Evolutionary conservation across 1,284 basidiomycete genomes (phyloP).

Genomic region (Leucoagaricus sp.): DNA sequence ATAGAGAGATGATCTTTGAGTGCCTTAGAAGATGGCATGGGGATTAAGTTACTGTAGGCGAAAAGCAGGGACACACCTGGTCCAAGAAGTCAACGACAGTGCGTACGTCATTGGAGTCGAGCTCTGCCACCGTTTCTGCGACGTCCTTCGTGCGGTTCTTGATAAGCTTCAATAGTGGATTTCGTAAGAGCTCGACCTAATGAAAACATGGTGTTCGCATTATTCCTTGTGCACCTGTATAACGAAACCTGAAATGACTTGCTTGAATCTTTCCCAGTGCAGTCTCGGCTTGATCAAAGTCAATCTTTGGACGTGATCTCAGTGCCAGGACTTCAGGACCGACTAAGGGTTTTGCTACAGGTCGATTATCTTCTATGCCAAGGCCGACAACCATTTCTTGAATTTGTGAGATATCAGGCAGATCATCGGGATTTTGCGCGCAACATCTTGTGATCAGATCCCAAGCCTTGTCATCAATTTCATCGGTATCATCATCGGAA

Average conservation of each 20-base stretch:
- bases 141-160: not conserved
- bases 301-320: not conserved
- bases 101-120: not conserved
- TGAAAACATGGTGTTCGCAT: not conserved
- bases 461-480: not conserved
- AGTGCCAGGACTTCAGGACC: not conserved
- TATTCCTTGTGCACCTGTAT: too few relatives aligned
- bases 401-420: not conserved
- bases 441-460: not conserved
- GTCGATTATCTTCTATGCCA: not conserved
- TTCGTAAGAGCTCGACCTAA: not conserved
- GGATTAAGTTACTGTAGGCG: not conserved
- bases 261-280: not conserved
- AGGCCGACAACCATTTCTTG: not conserved
- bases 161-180: not conserved
- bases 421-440: not conserved
- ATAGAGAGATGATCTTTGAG: not conserved
- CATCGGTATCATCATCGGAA: not conserved
- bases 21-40: not conserved
- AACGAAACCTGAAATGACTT: not conserved
- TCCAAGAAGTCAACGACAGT: not conserved
- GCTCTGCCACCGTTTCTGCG: not conserved
- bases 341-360: not conserved
- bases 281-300: not conserved
- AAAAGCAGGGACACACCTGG: not conserved